phyloP scores from a whole-genome alignment of 441 rosid genomes.

The Populus hybrid region DNA sequence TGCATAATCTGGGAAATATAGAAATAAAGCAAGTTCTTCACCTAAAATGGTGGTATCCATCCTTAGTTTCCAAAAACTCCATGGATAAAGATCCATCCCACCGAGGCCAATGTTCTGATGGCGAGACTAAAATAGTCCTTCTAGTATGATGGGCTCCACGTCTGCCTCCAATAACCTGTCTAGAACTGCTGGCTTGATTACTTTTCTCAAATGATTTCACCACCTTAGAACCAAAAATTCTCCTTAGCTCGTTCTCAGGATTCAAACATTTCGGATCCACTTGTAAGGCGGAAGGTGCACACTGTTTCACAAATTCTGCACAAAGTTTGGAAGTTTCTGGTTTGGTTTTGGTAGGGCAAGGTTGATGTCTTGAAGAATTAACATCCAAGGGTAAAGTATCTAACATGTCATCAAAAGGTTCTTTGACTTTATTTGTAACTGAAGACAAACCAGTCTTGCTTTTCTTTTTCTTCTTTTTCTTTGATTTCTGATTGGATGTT shows the following conservation, averaged over 20 bases:
- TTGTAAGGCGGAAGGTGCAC: conserved; percentile 38
- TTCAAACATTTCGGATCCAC: conserved; percentile 74
- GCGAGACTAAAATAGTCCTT: conserved; percentile 64
- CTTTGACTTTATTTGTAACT: conserved; percentile 30
- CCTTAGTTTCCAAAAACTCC: conserved; percentile 80
- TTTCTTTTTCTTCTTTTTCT: conserved; percentile 89
- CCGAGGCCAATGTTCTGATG: conserved; percentile 82
- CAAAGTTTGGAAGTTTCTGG: conserved; percentile 27
- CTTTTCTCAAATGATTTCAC: conserved; percentile 75
- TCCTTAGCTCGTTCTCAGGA: conserved; percentile 70
- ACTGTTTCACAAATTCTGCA: conserved; percentile 26
- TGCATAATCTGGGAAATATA: background rate
- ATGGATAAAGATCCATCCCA: conserved; percentile 90
- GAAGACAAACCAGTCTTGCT: conserved; percentile 45
- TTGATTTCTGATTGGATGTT: conserved; percentile 46
- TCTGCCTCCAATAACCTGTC: conserved; percentile 70
- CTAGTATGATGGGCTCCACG: conserved; percentile 66
- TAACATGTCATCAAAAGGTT: conserved; percentile 41
- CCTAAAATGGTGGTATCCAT: conserved; percentile 70
- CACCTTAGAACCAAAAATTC: conserved; percentile 86
- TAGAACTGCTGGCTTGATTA: conserved; percentile 54
- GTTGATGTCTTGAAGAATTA: conserved; percentile 29
- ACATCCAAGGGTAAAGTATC: conserved; percentile 42
- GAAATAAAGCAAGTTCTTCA: conserved; percentile 18
- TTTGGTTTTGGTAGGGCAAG: conserved; percentile 26